Evolutionary conservation across 2,329 filamentous ascomycete species (phyloP), one percentile per base, ranked within the genome.

Genomic region (Keithomyces neogunnii): DNA sequence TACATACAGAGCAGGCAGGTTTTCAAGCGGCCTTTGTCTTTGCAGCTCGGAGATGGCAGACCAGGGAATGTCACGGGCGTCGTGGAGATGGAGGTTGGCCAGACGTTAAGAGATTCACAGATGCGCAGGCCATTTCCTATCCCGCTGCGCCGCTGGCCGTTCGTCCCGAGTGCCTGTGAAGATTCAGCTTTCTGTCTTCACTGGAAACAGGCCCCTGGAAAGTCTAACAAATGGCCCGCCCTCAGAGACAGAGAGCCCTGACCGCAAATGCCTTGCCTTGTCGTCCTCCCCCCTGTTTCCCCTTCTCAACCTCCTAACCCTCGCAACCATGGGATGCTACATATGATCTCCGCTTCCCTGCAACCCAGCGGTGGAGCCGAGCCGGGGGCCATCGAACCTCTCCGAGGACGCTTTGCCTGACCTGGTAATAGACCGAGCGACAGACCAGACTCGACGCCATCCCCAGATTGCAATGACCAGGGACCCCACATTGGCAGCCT

Each of bases 391-490:
- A 9, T 31, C 40, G 10, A 44, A 5, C 8, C 11, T 8, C 5
- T 26, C 10, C 5, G 51, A 32, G 39, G 31, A 29, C 45, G 36
- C 52, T 36, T 48, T 45, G 13, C 53, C 50, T 32, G 44, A 52
- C 33, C 32, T 45, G 47, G 53, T 30, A 52, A 51, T 44, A 28
- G 48, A 19, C 52, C 49, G 52, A 54, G 48, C 43, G 26, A 26
- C 19, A 19, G 5, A 5, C 45, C 39, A 46, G 40, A 36, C 26
- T 44, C 32, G 42, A 50, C n/a, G 43, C 52, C 47, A 45, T 51
- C 49, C 52, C 52, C 52, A 50, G 52, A 54, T 49, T 54, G 13
- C 39, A 26, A n/a, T 29, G 19, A 26, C 39, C 39, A 42, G n/a
- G 47, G 40, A 46, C 49, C 52, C 52, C 52, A 46, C 49, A 29